These are phyloP conservation scores for Carex kokanica DNA, from an alignment of 176 grass and related monocot species.

Conservation along the genomic window DNA sequence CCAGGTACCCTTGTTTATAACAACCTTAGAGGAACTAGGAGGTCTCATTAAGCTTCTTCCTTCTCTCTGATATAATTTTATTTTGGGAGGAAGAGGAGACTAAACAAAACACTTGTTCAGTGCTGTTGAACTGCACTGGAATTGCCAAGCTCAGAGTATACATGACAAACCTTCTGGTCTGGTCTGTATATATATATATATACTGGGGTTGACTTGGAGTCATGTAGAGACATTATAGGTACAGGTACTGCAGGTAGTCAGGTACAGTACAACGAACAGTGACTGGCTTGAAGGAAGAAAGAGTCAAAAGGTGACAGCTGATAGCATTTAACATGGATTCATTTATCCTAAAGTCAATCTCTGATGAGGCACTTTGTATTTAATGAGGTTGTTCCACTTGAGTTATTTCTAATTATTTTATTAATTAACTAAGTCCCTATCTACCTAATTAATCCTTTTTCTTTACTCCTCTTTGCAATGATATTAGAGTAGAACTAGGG, in stretches of 20 bases:
- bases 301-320: slow-evolving; percentile 17
- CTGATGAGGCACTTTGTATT: not conserved
- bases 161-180: not conserved
- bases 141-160: not conserved
- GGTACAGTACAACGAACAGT: not conserved
- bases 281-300: not conserved
- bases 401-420: not conserved
- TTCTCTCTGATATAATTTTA: not conserved
- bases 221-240: not conserved
- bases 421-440: not conserved
- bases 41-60: not conserved
- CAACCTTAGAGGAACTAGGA: not conserved
- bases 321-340: slow-evolving; percentile 4
- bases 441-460: not conserved
- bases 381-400: not conserved
- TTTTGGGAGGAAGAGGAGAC: not conserved
- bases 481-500: too few species aligned
- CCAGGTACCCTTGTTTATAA: slow-evolving; percentile 9
- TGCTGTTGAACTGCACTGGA: not conserved
- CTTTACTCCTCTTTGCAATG: not conserved
- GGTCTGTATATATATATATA: slow-evolving; percentile 15
- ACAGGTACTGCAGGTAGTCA: not conserved
- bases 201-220: not conserved
- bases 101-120: not conserved
- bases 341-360: not conserved